Base-by-base conservation (phyloP, 2,329 filamentous ascomycete genomes). In the Fusarium sp. region DNA sequence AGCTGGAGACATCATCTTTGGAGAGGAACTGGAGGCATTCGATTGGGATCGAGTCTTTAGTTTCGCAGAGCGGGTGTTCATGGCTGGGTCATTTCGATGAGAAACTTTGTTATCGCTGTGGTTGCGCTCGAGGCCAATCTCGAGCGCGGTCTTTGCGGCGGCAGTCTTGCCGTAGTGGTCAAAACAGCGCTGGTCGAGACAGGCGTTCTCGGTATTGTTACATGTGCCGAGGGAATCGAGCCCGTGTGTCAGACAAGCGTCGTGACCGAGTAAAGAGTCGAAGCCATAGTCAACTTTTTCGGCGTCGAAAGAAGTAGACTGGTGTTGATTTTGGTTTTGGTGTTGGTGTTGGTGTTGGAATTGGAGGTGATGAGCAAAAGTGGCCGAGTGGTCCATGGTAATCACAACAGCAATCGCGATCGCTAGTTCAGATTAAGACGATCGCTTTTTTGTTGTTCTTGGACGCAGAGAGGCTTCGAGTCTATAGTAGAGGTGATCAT, bases 161-260 rank as follows among this genome's bases (percentile, higher is more conserved):
- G 54, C 51, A 57, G 54, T 59, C 54, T 67, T 70, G 20, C 68
- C 67, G 32, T 70, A 72, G 52, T 72, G 71, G 47, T 71, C 68
- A 33, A 73, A 71, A 47, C 71, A 73, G 26, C 71, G 71, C 48
- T 73, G 71, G 19, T 76, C 75, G 26, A 78, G 71, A 63, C 77
- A 79, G 26, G 74, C 73, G 48, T 71, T 71, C 48, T 79, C 76
- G 35, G 75, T 73, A 49, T 79, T 77, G 46, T 73, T 64, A 59
- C 74, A 75, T 14, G 67, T 70, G 7, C 71, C 71, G 28, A 75
- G 72, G 11, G 70, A 57, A 37, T 72, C 73, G 14, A 78, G 61
- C 17, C 68, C 73, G 17, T 73, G 65, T 17, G 71, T 70, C 30
- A 76, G 40, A 17, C 68, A 68, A 24, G 68, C 58, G 33, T 75